Evolutionary conservation across 768 basidiomycete genomes (phyloP).

Genomic region (Termitomyces sp.): DNA sequence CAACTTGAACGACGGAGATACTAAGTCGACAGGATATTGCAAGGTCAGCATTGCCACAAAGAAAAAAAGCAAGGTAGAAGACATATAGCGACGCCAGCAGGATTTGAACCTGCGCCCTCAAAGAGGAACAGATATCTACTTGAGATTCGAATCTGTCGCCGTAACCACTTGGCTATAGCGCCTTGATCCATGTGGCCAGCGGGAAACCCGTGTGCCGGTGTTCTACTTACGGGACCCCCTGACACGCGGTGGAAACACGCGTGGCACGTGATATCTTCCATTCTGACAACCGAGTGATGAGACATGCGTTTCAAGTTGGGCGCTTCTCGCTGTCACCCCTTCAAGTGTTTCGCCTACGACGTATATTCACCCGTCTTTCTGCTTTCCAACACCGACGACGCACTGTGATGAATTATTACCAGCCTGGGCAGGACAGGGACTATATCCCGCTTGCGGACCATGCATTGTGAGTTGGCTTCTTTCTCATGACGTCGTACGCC

Average conservation of each 20-base stretch:
- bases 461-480: slow-evolving; percentile 48
- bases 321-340: neutral
- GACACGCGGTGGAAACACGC: no score
- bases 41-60: no score
- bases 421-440: slow-evolving; percentile 51
- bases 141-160: slow-evolving; percentile 60
- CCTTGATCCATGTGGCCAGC: neutral
- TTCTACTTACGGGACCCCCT: no score
- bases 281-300: neutral
- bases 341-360: neutral
- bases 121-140: slow-evolving; percentile 7
- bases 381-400: neutral
- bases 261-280: neutral
- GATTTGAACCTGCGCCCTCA: slow-evolving; percentile 52
- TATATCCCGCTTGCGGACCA: slow-evolving; percentile 79
- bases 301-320: neutral
- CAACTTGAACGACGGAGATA: no score
- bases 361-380: neutral
- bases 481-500: slow-evolving; percentile 6
- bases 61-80: no score
- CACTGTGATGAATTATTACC: slow-evolving; percentile 44
- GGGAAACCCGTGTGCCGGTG: no score
- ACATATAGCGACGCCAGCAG: slow-evolving; percentile 50
- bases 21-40: no score
- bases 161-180: slow-evolving; percentile 62